A percentile compares a stretch with the other conserved stretches of the same genome.
phyloP scores from a whole-genome alignment of 1,284 basidiomycete species.

The Puccinia horiana region DNA sequence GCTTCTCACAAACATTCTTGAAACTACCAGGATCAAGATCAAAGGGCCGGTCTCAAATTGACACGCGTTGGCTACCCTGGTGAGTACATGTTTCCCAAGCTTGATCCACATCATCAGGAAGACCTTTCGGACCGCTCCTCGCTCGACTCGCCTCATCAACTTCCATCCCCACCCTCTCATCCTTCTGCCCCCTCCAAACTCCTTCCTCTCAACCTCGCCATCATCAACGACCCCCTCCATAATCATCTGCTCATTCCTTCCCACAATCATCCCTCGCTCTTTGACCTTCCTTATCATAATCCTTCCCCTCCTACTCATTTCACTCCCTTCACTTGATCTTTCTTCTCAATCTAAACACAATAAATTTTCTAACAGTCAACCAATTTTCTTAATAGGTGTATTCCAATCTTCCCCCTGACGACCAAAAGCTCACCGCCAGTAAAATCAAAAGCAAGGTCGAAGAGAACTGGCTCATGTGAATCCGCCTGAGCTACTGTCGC shows the following conservation, averaged over 20 bases:
- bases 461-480: not conserved
- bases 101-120: not conserved
- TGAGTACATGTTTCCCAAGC: not conserved
- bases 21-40: not conserved
- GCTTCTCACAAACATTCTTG: not conserved
- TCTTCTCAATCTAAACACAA: too few species aligned
- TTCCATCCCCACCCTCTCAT: not conserved
- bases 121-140: not conserved
- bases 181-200: not conserved
- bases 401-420: not conserved
- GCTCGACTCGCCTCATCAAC: not conserved
- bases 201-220: not conserved
- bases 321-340: not conserved
- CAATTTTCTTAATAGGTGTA: too few species aligned
- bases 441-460: not conserved
- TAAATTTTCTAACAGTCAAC: too few species aligned
- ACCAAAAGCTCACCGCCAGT: not conserved
- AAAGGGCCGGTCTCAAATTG: not conserved
- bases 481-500: not conserved
- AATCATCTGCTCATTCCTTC: not conserved
- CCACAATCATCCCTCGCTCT: not conserved
- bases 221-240: not conserved
- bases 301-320: not conserved
- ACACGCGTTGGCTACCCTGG: not conserved
- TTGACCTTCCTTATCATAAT: not conserved